Evolutionary conservation across 2,329 filamentous ascomycete species (phyloP).

Genomic region (Exophiala mesophila): DNA sequence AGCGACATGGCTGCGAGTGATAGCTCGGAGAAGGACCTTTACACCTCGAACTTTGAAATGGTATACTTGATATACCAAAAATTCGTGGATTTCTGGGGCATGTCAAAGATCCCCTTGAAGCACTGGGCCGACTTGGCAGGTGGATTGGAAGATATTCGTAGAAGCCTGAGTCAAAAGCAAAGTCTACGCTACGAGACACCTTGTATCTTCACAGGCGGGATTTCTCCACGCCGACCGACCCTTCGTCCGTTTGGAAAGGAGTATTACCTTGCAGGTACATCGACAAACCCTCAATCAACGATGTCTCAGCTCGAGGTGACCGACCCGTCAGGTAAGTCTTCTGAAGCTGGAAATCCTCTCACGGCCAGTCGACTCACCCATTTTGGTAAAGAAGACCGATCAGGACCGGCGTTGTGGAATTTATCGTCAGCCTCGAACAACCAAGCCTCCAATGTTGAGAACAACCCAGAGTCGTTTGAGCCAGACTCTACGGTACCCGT

Average conservation of each 20-base stretch:
- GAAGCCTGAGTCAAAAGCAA: neutral
- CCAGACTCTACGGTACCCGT: no score
- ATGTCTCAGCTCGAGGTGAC: no score
- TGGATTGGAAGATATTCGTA: neutral
- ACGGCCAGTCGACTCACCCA: no score
- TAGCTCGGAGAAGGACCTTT: slow-evolving; percentile 4
- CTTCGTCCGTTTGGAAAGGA: neutral
- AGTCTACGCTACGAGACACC: slow-evolving; percentile 1
- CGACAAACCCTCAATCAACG: no score
- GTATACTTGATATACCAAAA: slow-evolving; percentile 27
- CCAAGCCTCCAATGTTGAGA: no score
- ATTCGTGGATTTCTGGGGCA: slow-evolving; percentile 29
- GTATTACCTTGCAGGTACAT: no score
- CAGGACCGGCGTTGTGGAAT: no score
- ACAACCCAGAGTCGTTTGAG: no score
- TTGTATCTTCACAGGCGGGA: neutral
- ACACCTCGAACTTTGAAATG: slow-evolving; percentile 24
- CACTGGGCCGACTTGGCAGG: slow-evolving; percentile 27
- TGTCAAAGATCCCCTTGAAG: slow-evolving; percentile 27
- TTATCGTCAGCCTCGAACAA: no score
- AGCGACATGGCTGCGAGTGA: slow-evolving; percentile 9
- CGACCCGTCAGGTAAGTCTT: no score
- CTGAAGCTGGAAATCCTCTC: no score
- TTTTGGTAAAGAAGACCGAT: no score
- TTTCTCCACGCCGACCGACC: neutral